Conservation (phyloP, 176 grass and related monocot genomes). For the Oryza australiensis region DNA sequence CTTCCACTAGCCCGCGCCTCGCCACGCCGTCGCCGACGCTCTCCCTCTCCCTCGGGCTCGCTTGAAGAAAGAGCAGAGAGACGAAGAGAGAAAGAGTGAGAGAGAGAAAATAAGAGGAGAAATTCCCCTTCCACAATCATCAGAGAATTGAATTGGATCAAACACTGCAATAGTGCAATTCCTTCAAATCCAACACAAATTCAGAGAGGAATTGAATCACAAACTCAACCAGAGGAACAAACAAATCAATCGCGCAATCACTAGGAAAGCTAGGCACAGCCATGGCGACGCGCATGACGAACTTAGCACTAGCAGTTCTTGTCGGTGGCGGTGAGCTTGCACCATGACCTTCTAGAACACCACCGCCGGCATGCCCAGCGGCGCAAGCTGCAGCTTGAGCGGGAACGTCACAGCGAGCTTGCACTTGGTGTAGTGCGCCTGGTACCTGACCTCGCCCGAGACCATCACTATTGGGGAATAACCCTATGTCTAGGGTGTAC, state of each 20-base stretch:
- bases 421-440: slow-evolving; percentile 11
- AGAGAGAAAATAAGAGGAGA: too few relatives aligned
- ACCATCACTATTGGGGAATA: too few relatives aligned
- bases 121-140: too few relatives aligned
- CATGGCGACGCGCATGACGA: too few relatives aligned
- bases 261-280: neutral
- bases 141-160: too few relatives aligned
- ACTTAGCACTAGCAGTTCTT: slow-evolving; percentile 9
- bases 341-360: slow-evolving; percentile 22
- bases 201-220: neutral
- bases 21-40: too few relatives aligned
- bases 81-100: too few relatives aligned
- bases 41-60: too few relatives aligned
- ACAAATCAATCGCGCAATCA: neutral
- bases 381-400: slow-evolving; percentile 32
- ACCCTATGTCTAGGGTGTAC: too few relatives aligned
- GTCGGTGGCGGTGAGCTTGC: neutral
- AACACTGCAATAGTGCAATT: too few relatives aligned
- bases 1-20: too few relatives aligned
- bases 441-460: slow-evolving; percentile 29
- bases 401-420: slow-evolving; percentile 19
- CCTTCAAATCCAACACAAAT: neutral
- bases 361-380: slow-evolving; percentile 10
- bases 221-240: neutral
- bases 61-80: too few relatives aligned